These are phyloP conservation scores for Candolleomyces aberdarensis DNA, from an alignment of 768 basidiomycete genomes.

Conservation along the genomic window DNA sequence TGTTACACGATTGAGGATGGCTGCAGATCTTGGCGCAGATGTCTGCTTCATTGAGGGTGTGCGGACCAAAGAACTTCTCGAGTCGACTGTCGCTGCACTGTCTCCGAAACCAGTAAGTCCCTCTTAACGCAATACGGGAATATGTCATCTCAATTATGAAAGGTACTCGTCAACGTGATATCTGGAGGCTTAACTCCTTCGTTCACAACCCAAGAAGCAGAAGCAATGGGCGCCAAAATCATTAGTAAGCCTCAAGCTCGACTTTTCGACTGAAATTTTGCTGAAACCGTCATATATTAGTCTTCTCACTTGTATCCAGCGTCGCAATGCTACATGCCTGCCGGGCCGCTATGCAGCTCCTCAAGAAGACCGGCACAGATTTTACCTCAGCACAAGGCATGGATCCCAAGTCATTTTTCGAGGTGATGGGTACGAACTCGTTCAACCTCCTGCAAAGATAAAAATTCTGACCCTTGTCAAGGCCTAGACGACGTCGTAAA, in stretches of 20 bases:
- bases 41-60: slow-evolving; percentile 84
- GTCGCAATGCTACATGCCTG: slow-evolving; percentile 78
- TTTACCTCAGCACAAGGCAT: slow-evolving; percentile 57
- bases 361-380: slow-evolving; percentile 79
- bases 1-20: slow-evolving; percentile 59
- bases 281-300: slow-evolving; percentile 27
- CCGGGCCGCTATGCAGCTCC: slow-evolving; percentile 69
- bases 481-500: slow-evolving; percentile 12
- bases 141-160: background rate
- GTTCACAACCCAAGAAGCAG: slow-evolving; percentile 68
- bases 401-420: slow-evolving; percentile 77
- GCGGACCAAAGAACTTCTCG: slow-evolving; percentile 60
- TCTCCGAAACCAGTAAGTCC: slow-evolving; percentile 63
- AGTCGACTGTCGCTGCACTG: slow-evolving; percentile 60
- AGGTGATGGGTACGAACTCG: slow-evolving; percentile 57
- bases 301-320: slow-evolving; percentile 74
- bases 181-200: slow-evolving; percentile 76
- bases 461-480: background rate
- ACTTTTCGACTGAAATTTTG: background rate
- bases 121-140: background rate
- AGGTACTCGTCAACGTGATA: slow-evolving; percentile 77
- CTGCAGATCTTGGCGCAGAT: slow-evolving; percentile 71
- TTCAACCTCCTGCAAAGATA: background rate
- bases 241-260: slow-evolving; percentile 42
- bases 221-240: slow-evolving; percentile 68